Evolutionary conservation across 768 basidiomycete genomes (phyloP).

Genomic region (Lactarius vividus): DNA sequence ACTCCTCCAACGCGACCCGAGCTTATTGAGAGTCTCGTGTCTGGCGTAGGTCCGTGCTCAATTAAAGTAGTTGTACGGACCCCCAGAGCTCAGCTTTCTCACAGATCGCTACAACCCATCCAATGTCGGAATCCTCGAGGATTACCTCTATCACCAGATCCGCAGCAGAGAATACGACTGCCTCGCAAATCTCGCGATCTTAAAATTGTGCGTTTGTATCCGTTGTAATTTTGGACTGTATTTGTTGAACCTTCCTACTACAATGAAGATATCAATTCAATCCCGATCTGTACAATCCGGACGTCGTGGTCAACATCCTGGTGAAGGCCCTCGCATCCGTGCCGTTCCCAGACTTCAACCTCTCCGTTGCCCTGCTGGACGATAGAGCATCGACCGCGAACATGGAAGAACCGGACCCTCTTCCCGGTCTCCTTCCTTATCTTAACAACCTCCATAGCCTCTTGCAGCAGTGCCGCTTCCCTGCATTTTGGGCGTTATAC

Average conservation of each 20-base stretch:
- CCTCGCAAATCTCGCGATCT: constrained; percentile 89
- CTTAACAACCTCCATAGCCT: constrained; percentile 66
- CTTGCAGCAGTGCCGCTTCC: constrained; percentile 82
- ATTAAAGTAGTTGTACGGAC: not conserved
- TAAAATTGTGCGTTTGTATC: constrained; percentile 68
- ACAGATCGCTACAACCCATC: constrained; percentile 96
- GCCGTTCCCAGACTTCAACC: constrained; percentile 90
- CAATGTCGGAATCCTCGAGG: constrained; percentile 90
- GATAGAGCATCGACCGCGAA: constrained; percentile 56
- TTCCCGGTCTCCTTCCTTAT: constrained; percentile 65
- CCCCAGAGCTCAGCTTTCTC: not conserved
- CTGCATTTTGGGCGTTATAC: constrained; percentile 79
- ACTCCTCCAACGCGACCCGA: constrained; percentile 77
- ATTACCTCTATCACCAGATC: constrained; percentile 95
- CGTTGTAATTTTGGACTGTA: constrained; percentile 5
- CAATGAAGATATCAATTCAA: constrained; percentile 88
- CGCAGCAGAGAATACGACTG: constrained; percentile 90
- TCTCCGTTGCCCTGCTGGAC: constrained; percentile 89
- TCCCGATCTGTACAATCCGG: constrained; percentile 86
- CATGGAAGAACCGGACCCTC: constrained; percentile 79
- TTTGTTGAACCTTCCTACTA: not conserved
- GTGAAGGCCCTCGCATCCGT: constrained; percentile 84
- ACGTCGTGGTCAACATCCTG: constrained; percentile 92
- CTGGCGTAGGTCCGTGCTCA: constrained; percentile 71
- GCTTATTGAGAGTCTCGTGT: constrained; percentile 87